Evolutionary conservation across 1,284 basidiomycete species (phyloP).

Genomic region (Cryptococcus sp.): DNA sequence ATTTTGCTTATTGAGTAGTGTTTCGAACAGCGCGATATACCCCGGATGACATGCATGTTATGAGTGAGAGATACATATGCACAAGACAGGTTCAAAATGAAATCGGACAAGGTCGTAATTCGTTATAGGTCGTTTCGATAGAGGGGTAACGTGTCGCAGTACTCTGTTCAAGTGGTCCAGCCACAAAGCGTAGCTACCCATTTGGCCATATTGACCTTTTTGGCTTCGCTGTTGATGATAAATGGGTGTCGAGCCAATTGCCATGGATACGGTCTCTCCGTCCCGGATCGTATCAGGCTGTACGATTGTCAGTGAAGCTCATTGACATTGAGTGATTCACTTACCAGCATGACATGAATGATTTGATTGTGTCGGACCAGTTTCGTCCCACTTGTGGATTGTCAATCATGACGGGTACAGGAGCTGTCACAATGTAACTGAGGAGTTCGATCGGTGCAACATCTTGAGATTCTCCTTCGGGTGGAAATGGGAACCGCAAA

Average conservation of each 20-base stretch:
- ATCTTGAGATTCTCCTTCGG: slow-evolving; percentile 59
- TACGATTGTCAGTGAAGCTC: neutral
- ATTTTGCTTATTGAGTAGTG: too few species aligned
- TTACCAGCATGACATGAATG: slow-evolving; percentile 84
- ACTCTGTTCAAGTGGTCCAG: slow-evolving; percentile 51
- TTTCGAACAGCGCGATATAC: too few species aligned
- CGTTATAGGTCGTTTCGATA: too few species aligned
- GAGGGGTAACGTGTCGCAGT: too few species aligned
- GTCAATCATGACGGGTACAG: slow-evolving; percentile 69
- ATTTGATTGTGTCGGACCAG: slow-evolving; percentile 85
- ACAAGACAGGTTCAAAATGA: too few species aligned
- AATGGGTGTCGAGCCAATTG: slow-evolving; percentile 84
- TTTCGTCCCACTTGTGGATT: slow-evolving; percentile 50
- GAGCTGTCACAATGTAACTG: slow-evolving; percentile 84
- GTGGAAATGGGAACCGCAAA: slow-evolving; percentile 89
- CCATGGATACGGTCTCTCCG: slow-evolving; percentile 72
- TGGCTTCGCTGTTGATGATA: slow-evolving; percentile 71
- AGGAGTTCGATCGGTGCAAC: slow-evolving; percentile 89
- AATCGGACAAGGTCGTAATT: too few species aligned
- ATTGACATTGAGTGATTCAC: slow-evolving; percentile 35
- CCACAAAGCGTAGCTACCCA: slow-evolving; percentile 90
- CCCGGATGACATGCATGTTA: too few species aligned
- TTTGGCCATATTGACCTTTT: slow-evolving; percentile 78
- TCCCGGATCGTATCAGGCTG: slow-evolving; percentile 46
- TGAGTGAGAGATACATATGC: too few species aligned